Base-by-base conservation (phyloP, 257 asterid genomes). In the Marsdenia floribunda region DNA sequence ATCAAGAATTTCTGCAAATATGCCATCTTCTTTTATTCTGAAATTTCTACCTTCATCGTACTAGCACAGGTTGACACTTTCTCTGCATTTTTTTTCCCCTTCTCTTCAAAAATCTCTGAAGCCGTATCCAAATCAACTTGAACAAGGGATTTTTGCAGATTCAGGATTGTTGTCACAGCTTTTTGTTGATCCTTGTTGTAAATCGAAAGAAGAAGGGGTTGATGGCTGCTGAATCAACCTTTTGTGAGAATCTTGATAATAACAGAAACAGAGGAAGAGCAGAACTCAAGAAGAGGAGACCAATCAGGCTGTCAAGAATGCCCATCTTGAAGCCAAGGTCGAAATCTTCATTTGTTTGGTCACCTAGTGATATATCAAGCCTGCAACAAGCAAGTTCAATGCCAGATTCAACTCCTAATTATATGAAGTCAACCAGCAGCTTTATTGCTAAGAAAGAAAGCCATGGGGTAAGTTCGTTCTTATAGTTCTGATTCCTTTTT, bases 401-500 rank as follows among this genome's bases (percentile, higher is more conserved):
- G 71, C 72, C 81, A 64, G 89, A 85, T 85, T 84, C 90, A 74
- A 81, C 90, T 2, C 92, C 90, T 70, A 80, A 86, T 86, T 81
- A 73, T n/a, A 73, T 61, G 81, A 83, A 72, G 79, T 71, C 84
- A 37, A 80, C 86, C 10, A 73, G 54, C 79, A 82, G 86, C 73
- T 85, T 74, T 68, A 79, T 77, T 77, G 81, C 86, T 55, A 87
- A 81, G 77, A 84, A 80, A 75, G 93, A 83, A 76, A 78, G 40
- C 68, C 84, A 83, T 75, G 83, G 70, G 80, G 98, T 85, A 78
- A 78, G 86, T 85, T 0, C 3, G 46, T 40, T 72, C 49, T n/a
- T n/a, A 11, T 49, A 11, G 58, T 74, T 46, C 35, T 64, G 16
- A 63, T 57, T 46, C 67, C 73, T 38, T 15, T 74, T 75, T 50